Conservation (phyloP, 441 rosid species). For the Corymbia citriodora region DNA sequence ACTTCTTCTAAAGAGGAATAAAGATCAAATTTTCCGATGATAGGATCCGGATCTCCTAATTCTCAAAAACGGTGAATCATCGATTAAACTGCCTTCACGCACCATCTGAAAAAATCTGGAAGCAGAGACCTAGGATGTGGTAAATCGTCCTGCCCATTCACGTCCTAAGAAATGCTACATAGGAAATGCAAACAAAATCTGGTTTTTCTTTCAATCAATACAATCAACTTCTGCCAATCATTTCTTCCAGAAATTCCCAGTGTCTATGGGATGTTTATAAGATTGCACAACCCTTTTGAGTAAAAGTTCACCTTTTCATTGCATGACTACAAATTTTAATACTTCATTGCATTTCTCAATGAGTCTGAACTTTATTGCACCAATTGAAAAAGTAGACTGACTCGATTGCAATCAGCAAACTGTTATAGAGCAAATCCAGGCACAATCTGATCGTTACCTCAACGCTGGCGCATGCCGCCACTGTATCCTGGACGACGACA, state of each 20-base stretch:
- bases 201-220: not conserved
- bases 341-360: not conserved
- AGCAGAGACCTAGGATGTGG: not conserved
- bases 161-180: not conserved
- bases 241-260: not conserved
- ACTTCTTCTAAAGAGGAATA: not conserved
- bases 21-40: not conserved
- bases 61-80: not conserved
- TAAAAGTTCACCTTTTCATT: not conserved
- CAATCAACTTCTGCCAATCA: not conserved
- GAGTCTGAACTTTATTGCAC: not conserved
- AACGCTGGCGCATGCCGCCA: not conserved
- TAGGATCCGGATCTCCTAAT: not conserved
- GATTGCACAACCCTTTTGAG: not conserved
- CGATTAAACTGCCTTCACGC: not conserved
- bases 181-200: not conserved
- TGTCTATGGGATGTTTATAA: not conserved
- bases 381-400: not conserved
- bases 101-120: not conserved
- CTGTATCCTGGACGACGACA: conserved; percentile 6
- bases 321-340: not conserved
- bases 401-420: not conserved
- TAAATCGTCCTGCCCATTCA: not conserved
- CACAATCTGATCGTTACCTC: conserved; percentile 4
- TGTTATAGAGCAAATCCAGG: not conserved